Percentiles rank a stretch among this genome's conserved stretches.
phyloP scores from a whole-genome alignment of 2,329 filamentous ascomycete genomes.

The Helminthosporium solani region DNA sequence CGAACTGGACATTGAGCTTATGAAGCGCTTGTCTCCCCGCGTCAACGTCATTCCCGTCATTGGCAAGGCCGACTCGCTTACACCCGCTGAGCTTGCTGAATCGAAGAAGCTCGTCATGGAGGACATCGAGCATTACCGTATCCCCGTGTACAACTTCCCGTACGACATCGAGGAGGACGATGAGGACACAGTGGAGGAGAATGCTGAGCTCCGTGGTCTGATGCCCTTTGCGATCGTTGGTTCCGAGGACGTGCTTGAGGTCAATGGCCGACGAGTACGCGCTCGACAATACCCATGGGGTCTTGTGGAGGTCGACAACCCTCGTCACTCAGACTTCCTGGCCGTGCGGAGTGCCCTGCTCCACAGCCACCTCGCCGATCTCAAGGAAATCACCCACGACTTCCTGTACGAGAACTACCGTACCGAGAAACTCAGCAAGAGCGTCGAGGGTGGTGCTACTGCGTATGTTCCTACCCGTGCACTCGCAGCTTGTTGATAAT shows the following conservation, averaged over 20 bases:
- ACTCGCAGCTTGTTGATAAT: not conserved
- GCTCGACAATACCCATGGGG: conserved; percentile 99
- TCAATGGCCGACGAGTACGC: conserved; percentile 86
- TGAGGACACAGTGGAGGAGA: conserved; percentile 98
- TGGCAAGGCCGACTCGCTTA: conserved; percentile 96
- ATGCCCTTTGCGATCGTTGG: conserved; percentile 99
- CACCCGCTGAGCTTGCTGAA: conserved; percentile 92
- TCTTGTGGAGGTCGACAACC: conserved; percentile 98
- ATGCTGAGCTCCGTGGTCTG: conserved; percentile 91
- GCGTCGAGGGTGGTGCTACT: conserved; percentile 85
- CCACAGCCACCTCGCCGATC: conserved; percentile 94
- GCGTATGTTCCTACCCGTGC: conserved; percentile 63
- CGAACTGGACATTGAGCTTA: conserved; percentile 98
- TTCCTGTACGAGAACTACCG: conserved; percentile 99
- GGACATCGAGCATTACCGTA: conserved; percentile 99
- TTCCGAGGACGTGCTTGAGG: conserved; percentile 92
- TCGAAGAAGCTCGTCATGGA: conserved; percentile 99
- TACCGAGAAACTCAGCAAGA: conserved; percentile 99
- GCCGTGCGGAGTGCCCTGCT: conserved; percentile 94
- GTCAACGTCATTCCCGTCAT: conserved; percentile 99
- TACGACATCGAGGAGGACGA: conserved; percentile 99
- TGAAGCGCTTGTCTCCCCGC: conserved; percentile 97
- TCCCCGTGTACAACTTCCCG: conserved; percentile 99
- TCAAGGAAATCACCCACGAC: conserved; percentile 99
- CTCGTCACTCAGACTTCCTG: conserved; percentile 96